A percentile compares a stretch with the other conserved stretches of the same genome.
Conservation (phyloP, 257 asterid genomes). For the Salvia rosmarinus region DNA sequence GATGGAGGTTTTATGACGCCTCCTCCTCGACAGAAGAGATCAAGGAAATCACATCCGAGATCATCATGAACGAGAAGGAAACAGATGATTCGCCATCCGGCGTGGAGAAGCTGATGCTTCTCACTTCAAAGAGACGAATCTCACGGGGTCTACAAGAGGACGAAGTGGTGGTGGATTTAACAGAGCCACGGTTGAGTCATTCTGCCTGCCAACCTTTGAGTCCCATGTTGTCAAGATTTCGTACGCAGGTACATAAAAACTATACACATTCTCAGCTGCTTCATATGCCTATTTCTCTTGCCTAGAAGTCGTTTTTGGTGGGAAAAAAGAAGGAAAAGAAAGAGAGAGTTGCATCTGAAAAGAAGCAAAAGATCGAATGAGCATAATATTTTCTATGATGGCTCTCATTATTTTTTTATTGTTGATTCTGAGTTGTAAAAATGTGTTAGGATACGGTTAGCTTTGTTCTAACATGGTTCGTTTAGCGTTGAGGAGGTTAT, state of each 20-base stretch:
- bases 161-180: conserved; percentile 66
- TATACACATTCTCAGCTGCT: not conserved
- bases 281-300: not conserved
- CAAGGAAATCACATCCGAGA: conserved; percentile 60
- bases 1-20: conserved; percentile 31
- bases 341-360: not conserved
- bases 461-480: conserved; percentile 2
- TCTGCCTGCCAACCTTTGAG: conserved; percentile 51
- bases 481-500: not conserved
- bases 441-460: conserved; percentile 16
- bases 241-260: conserved; percentile 21
- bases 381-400: not conserved
- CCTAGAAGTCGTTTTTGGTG: not conserved
- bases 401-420: not conserved
- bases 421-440: conserved; percentile 21
- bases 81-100: conserved; percentile 36
- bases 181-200: conserved; percentile 78
- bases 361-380: not conserved
- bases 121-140: conserved; percentile 40
- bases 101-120: conserved; percentile 51
- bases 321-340: not conserved
- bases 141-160: conserved; percentile 56
- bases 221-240: conserved; percentile 36
- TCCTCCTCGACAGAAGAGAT: conserved; percentile 58
- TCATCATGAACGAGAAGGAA: conserved; percentile 35